Evolutionary conservation across 2,329 filamentous ascomycete species (phyloP), one percentile per base, ranked within the genome.

Genomic region (Diaporthe vaccinii): DNA sequence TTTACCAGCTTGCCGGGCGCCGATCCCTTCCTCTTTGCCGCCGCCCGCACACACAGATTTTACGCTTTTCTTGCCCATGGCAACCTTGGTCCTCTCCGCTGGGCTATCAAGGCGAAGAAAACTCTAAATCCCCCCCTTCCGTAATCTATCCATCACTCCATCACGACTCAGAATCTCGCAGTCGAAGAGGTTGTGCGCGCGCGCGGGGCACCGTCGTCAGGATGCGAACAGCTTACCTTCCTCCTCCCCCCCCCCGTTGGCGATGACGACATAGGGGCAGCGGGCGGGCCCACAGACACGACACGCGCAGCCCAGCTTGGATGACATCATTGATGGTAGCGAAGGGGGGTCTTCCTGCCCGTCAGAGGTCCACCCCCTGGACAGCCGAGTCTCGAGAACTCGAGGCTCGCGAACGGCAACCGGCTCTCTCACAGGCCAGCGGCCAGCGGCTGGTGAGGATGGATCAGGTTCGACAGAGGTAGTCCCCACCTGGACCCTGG

Each of bases 251-350:
- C 22, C 25, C n/a, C n/a, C n/a, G n/a, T 39, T 31, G 39, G 22
- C 49, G 15, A 69, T 69, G 65, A 69, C 65, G 65, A 69, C 65
- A 69, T 69, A 55, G 31, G 31, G 31, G 14, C 31, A 28, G 65
- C 65, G 5, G 15, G 8, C 49, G 31, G 65, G n/a, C 65, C 65
- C 46, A 53, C 65, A 51, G 46, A 7, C 31, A 68, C 62, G 46
- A 69, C 65, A 55, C 49, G 49, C 65, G 34, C 65, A 28, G 49
- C 46, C 5, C 12, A 31, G 34, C 20, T 25, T 31, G 49, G 49
- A 55, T 69, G 65, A 69, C 49, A 22, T 69, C 65, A 69, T 69
- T 28, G 65, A 69, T 10, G 65, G 34, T 17, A 25, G 31, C 20
- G 14, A 20, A 25, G 14, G 7, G 65, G 61, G 41, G 17, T 8